Evolutionary conservation across 148 eudicot species (phyloP), one percentile per base, ranked within the genome.

Genomic region (Spergularia marina): DNA sequence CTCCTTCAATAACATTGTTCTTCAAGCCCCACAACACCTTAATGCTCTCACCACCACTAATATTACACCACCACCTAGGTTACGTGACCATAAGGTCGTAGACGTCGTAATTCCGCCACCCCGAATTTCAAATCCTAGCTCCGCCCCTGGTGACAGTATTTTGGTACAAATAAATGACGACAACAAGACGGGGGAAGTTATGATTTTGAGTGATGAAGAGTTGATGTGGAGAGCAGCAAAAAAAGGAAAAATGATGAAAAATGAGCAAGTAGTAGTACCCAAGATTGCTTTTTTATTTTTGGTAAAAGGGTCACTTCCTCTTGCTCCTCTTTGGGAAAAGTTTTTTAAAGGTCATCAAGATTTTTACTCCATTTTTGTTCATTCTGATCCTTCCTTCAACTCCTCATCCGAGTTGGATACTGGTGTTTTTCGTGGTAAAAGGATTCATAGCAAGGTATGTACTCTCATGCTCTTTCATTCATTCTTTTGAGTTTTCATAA

Each of bases 251-350:
- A 73, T 75, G 0, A 52, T 10, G 10, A 71, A 84, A 30, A 55
- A 36, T 49, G 84, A 85, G 10, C 70, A 52, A 18, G 82, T 78
- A 55, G 62, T 77, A n/a, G 85, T 76, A 3, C 88, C 85, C 0
- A 93, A 88, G 80, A 86, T 93, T 21, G 98, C 98, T 4, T 93
- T 93, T 82, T 73, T 93, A 92, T 93, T 91, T 88, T 77, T 93
- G 68, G 79, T 87, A 0, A 88, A 86, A 73, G 92, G 90, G 10
- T 77, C 78, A 20, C 70, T 93, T 66, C 91, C 91, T 20, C 78
- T 93, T 51, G 88, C 87, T 7, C 88, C 90, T 12, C 77, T 93
- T 12, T 91, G 98, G 98, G 98, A 93, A 80, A 73, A 68, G 77
- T 93, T 93, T 83, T 93, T 93, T 11, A 78, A 82, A 72, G 97